These are phyloP conservation scores for Magnusiomyces clavatus DNA, from an alignment of 1,139 yeast genomes.

Conservation along the genomic window DNA sequence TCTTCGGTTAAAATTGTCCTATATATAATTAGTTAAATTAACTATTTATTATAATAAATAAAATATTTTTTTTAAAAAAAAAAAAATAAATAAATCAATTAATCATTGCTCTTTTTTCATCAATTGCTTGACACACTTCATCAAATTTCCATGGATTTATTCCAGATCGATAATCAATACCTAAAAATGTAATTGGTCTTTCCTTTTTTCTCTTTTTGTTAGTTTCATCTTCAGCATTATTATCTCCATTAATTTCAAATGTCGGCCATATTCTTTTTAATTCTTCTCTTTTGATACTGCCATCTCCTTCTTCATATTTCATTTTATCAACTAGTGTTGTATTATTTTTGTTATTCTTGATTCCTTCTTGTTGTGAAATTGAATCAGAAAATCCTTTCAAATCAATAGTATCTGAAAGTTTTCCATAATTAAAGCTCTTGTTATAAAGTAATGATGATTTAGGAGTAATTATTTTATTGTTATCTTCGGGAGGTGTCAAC, in stretches of 20 bases:
- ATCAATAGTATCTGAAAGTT: too few species aligned
- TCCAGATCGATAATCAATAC: neutral
- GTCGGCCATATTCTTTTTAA: too few species aligned
- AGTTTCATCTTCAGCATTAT: neutral
- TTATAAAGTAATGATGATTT: neutral
- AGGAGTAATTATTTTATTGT: neutral
- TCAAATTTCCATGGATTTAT: slow-evolving; percentile 5
- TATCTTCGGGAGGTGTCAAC: slow-evolving; percentile 5
- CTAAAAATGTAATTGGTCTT: slow-evolving; percentile 2
- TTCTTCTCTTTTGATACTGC: neutral
- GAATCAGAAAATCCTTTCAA: too few species aligned
- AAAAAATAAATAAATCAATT: neutral
- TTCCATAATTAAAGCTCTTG: neutral
- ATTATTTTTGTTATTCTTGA: neutral
- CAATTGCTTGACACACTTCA: neutral
- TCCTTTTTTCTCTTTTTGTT: neutral
- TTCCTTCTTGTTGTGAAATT: too few species aligned
- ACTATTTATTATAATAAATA: too few species aligned
- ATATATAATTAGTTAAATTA: too few species aligned
- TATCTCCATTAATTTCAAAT: neutral
- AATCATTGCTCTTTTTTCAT: neutral
- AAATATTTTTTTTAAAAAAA: neutral
- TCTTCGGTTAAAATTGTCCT: too few species aligned
- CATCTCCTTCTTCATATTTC: neutral
- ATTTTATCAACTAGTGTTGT: neutral